Conservation (phyloP, 345 rosid species). For the Arabidopsis arenosa region DNA sequence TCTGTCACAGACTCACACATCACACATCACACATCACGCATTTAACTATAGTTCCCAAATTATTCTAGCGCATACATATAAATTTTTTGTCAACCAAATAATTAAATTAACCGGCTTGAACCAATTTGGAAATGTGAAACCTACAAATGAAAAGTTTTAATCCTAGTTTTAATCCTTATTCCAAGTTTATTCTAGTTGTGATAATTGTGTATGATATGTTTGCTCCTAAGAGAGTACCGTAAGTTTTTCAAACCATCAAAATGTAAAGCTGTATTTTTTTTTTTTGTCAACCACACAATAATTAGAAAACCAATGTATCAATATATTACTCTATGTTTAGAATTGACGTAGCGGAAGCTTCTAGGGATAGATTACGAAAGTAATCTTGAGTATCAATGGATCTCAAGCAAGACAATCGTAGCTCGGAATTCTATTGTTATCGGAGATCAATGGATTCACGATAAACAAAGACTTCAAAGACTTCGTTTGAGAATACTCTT, state of each 20-base stretch:
- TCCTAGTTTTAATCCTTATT: not conserved
- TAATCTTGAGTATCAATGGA: too few species aligned
- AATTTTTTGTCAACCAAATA: not conserved
- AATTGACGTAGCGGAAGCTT: too few species aligned
- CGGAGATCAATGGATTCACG: too few species aligned
- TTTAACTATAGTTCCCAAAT: not conserved
- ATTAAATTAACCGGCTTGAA: not conserved
- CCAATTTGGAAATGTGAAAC: not conserved
- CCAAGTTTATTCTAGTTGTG: too few species aligned
- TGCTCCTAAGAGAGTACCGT: not conserved
- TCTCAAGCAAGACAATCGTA: too few species aligned
- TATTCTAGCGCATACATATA: not conserved
- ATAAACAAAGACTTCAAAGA: too few species aligned
- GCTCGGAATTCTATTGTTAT: too few species aligned
- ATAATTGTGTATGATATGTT: not conserved
- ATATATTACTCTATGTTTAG: not conserved
- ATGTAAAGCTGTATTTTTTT: too few species aligned
- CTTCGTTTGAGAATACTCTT: too few species aligned
- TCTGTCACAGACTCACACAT: conserved; percentile 7
- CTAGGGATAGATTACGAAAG: too few species aligned
- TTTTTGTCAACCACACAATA: too few species aligned
- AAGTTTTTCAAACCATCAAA: not conserved
- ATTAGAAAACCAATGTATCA: too few species aligned
- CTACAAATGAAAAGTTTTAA: not conserved
- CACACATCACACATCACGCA: conserved; percentile 8